A percentile compares a stretch with the other conserved stretches of the same genome.
phyloP scores from a whole-genome alignment of 192 early-diverging fungal genomes.

The Podila epigama region DNA sequence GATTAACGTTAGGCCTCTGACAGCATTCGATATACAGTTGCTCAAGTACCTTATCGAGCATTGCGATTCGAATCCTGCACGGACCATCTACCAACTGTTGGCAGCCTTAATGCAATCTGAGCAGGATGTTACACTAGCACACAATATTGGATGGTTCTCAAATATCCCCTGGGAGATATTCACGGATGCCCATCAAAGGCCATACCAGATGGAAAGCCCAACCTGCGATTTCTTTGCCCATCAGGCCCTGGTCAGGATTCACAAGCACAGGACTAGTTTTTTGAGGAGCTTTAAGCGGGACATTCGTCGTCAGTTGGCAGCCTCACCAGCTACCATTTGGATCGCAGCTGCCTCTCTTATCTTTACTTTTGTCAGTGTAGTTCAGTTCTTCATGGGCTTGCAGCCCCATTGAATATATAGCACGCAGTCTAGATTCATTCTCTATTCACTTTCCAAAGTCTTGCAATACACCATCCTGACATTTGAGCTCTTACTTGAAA shows the following conservation, averaged over 20 bases:
- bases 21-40: background rate
- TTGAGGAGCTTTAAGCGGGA: background rate
- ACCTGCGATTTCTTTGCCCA: background rate
- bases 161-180: background rate
- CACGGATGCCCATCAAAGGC: background rate
- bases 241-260: background rate
- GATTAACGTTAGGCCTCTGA: constrained; percentile 3
- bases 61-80: background rate
- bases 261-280: background rate
- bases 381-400: constrained; percentile 9
- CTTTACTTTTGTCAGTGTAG: constrained; percentile 11
- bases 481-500: too few relatives aligned
- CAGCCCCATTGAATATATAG: too few relatives aligned
- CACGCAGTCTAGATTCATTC: too few relatives aligned
- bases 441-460: too few relatives aligned
- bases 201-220: background rate
- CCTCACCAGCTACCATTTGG: constrained; percentile 6
- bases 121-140: constrained; percentile 4
- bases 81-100: constrained; percentile 5
- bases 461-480: too few relatives aligned
- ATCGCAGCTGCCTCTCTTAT: background rate
- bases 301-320: constrained; percentile 1
- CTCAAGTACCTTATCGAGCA: constrained; percentile 14
- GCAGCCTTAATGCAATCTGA: constrained; percentile 5
- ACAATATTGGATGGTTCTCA: constrained; percentile 11